Base-by-base conservation (phyloP, 1,284 basidiomycete species). In the Erythrobasidium hasegawianum region DNA sequence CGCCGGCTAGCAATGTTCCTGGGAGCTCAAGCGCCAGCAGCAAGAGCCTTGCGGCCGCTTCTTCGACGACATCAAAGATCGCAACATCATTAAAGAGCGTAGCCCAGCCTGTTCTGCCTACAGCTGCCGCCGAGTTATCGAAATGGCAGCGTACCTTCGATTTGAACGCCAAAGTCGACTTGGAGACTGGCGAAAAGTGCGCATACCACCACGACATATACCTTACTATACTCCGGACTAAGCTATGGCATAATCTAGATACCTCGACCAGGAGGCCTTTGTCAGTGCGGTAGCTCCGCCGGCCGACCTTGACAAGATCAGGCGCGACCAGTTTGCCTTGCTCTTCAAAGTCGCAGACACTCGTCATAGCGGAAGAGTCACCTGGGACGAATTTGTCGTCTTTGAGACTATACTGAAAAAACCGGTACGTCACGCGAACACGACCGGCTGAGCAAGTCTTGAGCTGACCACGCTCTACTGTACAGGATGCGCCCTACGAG, bases 381-480 rank as follows among this genome's bases (percentile, higher is more conserved):
- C 90, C 53, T 95, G 90, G 86, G 90, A 95, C 72, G 93, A 97
- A 78, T 97, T 94, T 75, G 87, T 87, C 20, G 86, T 93, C 68
- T 97, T 97, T 75, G 88, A 96, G 81, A 92, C 90, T 16, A 79
- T 90, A 71, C 79, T 93, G 73, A 91, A 92, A 73, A 74, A 68
- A 68, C 76, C 77, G 16, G 61, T 64, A 40, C n/a, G 3, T 43
- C 47, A 22, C 29, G 11, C 24, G 56, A 4, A 50, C 13, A 27
- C 16, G 22, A 20, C 29, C 33, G 11, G 27, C 24, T 64, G 67
- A 29, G 62, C 67, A 47, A 1, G 3, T 20, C 16, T 65, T 76
- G 76, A 29, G 26, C 57, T n/a, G 10, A 59, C 27, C 57, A 27
- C 24, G 18, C 27, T 43, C 22, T 62, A 33, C 26, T 27, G 1